A percentile compares a stretch with the other conserved stretches of the same genome.
phyloP scores from a whole-genome alignment of 352 stramenopile genomes.

The Globisporangium paroecandrum region DNA sequence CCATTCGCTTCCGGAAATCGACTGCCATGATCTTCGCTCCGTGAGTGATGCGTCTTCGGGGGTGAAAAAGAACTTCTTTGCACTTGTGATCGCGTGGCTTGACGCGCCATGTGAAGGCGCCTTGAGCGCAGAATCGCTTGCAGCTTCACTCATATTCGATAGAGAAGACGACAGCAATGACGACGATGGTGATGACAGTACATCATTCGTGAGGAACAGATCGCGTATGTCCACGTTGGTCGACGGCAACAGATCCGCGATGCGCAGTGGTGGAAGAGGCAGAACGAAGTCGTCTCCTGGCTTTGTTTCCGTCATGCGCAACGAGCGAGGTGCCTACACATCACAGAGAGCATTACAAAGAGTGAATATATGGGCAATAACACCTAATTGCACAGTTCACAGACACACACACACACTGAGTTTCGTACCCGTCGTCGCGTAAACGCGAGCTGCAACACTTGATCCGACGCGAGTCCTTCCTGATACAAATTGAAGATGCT shows the following conservation, averaged over 20 bases:
- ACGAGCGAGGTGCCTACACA: conserved; percentile 19
- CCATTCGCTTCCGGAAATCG: conserved; percentile 46
- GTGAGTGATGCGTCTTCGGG: conserved; percentile 26
- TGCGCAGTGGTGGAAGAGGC: conserved; percentile 33
- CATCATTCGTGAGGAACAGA: not conserved
- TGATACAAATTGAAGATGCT: conserved; percentile 68
- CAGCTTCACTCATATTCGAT: not conserved
- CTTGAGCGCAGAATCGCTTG: not conserved
- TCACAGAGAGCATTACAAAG: not conserved
- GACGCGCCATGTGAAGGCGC: not conserved
- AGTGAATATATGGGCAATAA: not conserved
- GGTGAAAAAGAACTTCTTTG: conserved; percentile 23
- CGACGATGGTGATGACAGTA: not conserved
- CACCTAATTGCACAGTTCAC: not conserved
- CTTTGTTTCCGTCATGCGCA: conserved; percentile 18
- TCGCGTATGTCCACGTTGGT: conserved; percentile 22
- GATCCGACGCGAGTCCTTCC: conserved; percentile 39
- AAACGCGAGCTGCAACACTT: conserved; percentile 60
- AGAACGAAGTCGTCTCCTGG: conserved; percentile 53
- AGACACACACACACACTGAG: not conserved
- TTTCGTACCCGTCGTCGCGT: conserved; percentile 34
- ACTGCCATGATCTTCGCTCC: conserved; percentile 27
- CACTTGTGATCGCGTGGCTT: conserved; percentile 18
- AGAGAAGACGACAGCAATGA: not conserved
- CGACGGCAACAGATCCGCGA: conserved; percentile 34